phyloP scores from a whole-genome alignment of 306 rosid genomes.

The Trifolium pratense region DNA sequence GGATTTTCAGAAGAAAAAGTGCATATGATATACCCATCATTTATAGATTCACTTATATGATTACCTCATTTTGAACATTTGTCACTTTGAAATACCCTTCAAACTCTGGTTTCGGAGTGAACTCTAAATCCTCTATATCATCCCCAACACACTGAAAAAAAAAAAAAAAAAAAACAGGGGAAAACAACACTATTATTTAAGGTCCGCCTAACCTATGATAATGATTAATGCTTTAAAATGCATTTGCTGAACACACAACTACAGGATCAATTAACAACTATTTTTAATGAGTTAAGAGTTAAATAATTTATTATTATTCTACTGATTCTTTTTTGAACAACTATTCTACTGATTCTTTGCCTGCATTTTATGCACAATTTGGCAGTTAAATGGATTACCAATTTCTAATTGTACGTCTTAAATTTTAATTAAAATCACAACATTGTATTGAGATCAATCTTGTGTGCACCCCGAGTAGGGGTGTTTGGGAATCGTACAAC shows the following conservation, averaged over 20 bases:
- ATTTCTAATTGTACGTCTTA: constrained; percentile 29
- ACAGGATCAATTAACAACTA: constrained; percentile 25
- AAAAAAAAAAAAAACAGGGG: constrained; percentile 36
- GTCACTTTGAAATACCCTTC: constrained; percentile 89
- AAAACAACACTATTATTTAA: constrained; percentile 40
- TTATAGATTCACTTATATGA: constrained; percentile 18
- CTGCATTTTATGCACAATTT: constrained; percentile 34
- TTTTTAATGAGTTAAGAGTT: constrained; percentile 18
- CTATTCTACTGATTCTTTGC: constrained; percentile 5
- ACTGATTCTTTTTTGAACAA: too few species aligned
- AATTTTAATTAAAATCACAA: constrained; percentile 22
- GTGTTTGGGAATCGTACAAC: constrained; percentile 19
- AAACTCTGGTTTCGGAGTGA: constrained; percentile 94
- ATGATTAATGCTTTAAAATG: constrained; percentile 18
- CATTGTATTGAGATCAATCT: constrained; percentile 23
- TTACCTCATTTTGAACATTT: constrained; percentile 93
- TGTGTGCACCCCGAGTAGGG: background rate
- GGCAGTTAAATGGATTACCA: constrained; percentile 29
- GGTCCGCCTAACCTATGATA: constrained; percentile 24
- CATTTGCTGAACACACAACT: constrained; percentile 27
- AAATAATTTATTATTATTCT: constrained; percentile 22
- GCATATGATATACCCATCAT: constrained; percentile 9
- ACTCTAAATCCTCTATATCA: constrained; percentile 88
- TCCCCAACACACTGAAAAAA: constrained; percentile 95
- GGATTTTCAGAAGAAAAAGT: constrained; percentile 29